A percentile compares a stretch with the other conserved stretches of the same genome.
Conservation (phyloP, 2,329 filamentous ascomycete genomes). For the Calonectria multiphialidica region DNA sequence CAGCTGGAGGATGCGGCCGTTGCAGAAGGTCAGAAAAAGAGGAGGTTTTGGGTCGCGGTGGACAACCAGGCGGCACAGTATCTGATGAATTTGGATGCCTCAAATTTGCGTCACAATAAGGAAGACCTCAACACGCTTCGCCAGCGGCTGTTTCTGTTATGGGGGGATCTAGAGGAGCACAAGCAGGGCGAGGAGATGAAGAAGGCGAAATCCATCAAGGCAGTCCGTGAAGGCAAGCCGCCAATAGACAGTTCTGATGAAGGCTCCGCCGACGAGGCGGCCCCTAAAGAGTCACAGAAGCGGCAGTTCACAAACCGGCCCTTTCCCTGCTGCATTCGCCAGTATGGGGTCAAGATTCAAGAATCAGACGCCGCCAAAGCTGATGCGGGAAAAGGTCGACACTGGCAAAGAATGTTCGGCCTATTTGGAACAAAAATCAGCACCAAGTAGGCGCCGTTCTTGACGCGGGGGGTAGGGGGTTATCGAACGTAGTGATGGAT, state of each 20-base stretch:
- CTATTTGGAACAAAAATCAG: slow-evolving; percentile 74
- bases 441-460: slow-evolving; percentile 7
- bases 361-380: slow-evolving; percentile 56
- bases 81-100: slow-evolving; percentile 61
- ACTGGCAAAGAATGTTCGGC: slow-evolving; percentile 74
- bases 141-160: slow-evolving; percentile 81
- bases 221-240: slow-evolving; percentile 47
- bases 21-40: slow-evolving; percentile 48
- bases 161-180: slow-evolving; percentile 86
- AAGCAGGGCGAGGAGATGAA: slow-evolving; percentile 59
- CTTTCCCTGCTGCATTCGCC: slow-evolving; percentile 77
- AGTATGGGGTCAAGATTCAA: slow-evolving; percentile 72
- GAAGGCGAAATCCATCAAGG: slow-evolving; percentile 40
- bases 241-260: slow-evolving; percentile 54
- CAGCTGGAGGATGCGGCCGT: slow-evolving; percentile 77
- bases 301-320: slow-evolving; percentile 63
- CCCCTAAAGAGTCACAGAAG: slow-evolving; percentile 15
- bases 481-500: not conserved
- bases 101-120: slow-evolving; percentile 66
- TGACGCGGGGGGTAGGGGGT: not conserved
- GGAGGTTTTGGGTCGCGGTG: slow-evolving; percentile 76
- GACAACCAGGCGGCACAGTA: slow-evolving; percentile 66
- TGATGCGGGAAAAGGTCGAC: slow-evolving; percentile 57
- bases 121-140: slow-evolving; percentile 65
- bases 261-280: slow-evolving; percentile 18